phyloP scores from a whole-genome alignment of 2,329 filamentous ascomycete species.

The Diaporthe citrichinensis region DNA sequence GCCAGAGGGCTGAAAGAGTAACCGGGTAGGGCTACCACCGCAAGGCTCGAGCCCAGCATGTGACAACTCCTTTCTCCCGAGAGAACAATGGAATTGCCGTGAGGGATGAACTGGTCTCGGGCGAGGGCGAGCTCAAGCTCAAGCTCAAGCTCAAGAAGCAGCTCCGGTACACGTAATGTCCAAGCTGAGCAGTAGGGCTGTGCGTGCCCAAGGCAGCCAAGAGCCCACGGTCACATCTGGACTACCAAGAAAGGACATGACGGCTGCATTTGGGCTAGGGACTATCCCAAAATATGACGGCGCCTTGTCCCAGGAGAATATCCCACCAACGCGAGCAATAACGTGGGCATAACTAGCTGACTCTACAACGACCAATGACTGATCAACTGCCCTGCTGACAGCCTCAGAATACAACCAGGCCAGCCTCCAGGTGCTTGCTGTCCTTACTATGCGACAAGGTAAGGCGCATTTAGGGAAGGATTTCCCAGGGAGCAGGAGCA shows the following conservation, averaged over 20 bases:
- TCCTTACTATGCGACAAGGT: neutral
- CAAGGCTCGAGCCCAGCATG: slow-evolving; percentile 9
- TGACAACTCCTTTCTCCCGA: slow-evolving; percentile 3
- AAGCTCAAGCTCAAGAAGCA: slow-evolving; percentile 1
- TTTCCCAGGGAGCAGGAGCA: neutral
- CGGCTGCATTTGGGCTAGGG: slow-evolving; percentile 19
- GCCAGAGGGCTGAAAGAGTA: neutral
- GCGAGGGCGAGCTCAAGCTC: slow-evolving; percentile 2
- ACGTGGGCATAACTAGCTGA: neutral
- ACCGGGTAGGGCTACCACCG: neutral
- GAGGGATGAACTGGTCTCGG: neutral
- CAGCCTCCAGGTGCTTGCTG: neutral
- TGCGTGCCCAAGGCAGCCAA: slow-evolving; percentile 21
- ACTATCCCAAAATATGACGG: slow-evolving; percentile 2
- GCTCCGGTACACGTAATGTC: neutral
- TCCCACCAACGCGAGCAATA: neutral
- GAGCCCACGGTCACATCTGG: neutral
- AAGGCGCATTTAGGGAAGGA: neutral
- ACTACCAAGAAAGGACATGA: neutral
- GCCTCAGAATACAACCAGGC: neutral
- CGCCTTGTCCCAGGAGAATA: neutral
- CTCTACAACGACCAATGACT: neutral
- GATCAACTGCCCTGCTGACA: neutral
- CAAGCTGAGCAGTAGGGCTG: slow-evolving; percentile 11
- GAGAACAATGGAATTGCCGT: slow-evolving; percentile 27